These are phyloP conservation scores for Flaveria ramosissima DNA, from an alignment of 129 eudicot species.

Conservation along the genomic window DNA sequence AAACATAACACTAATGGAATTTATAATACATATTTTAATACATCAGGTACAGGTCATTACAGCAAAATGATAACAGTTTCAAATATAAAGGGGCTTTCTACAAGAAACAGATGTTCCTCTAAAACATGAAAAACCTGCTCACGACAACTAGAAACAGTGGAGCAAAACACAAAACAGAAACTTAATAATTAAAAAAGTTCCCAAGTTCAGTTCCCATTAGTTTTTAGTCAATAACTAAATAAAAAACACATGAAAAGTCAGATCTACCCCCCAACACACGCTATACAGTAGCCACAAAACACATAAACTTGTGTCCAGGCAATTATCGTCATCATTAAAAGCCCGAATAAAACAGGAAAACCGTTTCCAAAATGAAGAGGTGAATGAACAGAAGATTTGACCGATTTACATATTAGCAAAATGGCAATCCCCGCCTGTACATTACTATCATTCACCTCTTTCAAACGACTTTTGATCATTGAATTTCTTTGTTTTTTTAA, in stretches of 20 bases:
- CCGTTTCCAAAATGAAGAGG: constrained; percentile 32
- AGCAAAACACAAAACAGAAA: constrained; percentile 19
- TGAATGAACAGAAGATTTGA: constrained; percentile 30
- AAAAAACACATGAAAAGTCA: constrained; percentile 36
- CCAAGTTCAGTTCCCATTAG: constrained; percentile 22
- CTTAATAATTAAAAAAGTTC: background rate
- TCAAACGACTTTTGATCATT: constrained; percentile 25
- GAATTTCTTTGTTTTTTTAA: constrained; percentile 10
- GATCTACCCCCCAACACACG: constrained; percentile 23
- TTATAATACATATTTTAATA: constrained; percentile 22
- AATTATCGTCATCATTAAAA: constrained; percentile 8
- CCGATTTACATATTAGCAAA: constrained; percentile 31
- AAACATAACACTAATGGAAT: background rate
- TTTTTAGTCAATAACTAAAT: constrained; percentile 25
- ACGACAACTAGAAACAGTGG: constrained; percentile 27
- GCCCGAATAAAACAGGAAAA: constrained; percentile 22
- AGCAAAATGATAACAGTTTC: constrained; percentile 6
- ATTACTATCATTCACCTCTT: constrained; percentile 36
- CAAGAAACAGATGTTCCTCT: constrained; percentile 36
- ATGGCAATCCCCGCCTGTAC: constrained; percentile 37
- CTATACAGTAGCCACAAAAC: constrained; percentile 40
- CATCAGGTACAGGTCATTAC: constrained; percentile 30
- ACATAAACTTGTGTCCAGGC: constrained; percentile 27
- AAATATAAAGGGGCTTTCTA: constrained; percentile 23
- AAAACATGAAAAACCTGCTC: constrained; percentile 37